phyloP scores from a whole-genome alignment of 192 early-diverging fungal genomes.

The Lunasporangiospora selenospora region DNA sequence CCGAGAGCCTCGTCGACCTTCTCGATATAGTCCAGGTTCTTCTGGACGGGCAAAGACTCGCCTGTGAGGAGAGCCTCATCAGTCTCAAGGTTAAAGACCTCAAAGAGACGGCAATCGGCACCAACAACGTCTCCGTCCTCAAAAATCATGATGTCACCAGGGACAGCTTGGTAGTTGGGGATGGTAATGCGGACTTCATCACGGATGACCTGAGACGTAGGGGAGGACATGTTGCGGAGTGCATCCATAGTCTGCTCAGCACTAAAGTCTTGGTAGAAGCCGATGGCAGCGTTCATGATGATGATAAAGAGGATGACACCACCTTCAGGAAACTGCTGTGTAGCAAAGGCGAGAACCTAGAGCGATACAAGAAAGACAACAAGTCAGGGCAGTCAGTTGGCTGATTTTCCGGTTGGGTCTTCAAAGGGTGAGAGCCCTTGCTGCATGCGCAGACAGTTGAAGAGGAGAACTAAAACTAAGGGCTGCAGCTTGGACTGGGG shows the following conservation, averaged over 20 bases:
- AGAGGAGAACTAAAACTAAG: no score
- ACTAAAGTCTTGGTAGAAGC: constrained; percentile 94
- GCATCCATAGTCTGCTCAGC: constrained; percentile 91
- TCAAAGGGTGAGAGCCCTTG: no score
- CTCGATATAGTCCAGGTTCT: constrained; percentile 69
- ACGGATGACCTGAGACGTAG: constrained; percentile 73
- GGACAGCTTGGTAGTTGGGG: constrained; percentile 72
- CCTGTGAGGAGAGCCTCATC: constrained; percentile 85
- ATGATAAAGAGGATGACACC: constrained; percentile 70
- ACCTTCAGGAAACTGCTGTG: constrained; percentile 70
- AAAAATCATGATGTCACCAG: constrained; percentile 81
- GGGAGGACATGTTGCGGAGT: constrained; percentile 65
- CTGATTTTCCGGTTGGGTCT: no score
- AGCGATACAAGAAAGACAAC: no score
- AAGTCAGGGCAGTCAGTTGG: no score
- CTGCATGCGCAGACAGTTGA: no score
- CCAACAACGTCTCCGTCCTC: constrained; percentile 86
- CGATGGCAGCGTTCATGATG: constrained; percentile 85
- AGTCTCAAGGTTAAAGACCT: constrained; percentile 76
- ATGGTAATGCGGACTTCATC: constrained; percentile 65
- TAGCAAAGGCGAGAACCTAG: constrained; percentile 67
- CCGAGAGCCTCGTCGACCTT: no score
- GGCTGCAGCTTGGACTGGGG: no score
- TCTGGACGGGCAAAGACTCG: constrained; percentile 72
- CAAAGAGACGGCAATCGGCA: constrained; percentile 77